Conservation (phyloP, 768 basidiomycete species). For the Suillus alpinus region DNA sequence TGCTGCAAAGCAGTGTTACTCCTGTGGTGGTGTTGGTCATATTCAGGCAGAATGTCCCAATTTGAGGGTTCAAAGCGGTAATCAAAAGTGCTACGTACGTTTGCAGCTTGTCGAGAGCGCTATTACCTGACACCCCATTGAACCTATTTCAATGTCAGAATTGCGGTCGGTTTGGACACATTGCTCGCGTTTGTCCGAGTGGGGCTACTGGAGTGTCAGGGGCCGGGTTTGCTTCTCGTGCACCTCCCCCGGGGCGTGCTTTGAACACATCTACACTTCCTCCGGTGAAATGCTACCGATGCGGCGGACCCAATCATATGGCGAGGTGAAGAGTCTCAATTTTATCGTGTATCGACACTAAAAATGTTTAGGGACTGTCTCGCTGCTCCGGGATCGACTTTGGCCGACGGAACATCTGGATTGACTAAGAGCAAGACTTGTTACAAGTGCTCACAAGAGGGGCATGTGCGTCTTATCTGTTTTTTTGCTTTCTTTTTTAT, state of each 20-base stretch:
- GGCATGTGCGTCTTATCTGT: slow-evolving; percentile 59
- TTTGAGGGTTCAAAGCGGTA: slow-evolving; percentile 63
- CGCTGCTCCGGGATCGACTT: slow-evolving; percentile 60
- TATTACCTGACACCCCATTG: slow-evolving; percentile 2
- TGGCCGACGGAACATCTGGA: slow-evolving; percentile 45
- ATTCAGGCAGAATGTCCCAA: slow-evolving; percentile 86
- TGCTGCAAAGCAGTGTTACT: slow-evolving; percentile 88
- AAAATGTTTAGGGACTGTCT: slow-evolving; percentile 66
- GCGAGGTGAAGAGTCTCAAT: slow-evolving; percentile 49
- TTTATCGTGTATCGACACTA: slow-evolving; percentile 2
- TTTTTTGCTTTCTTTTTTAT: background rate
- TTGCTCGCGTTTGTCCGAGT: slow-evolving; percentile 73
- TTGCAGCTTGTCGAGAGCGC: slow-evolving; percentile 22
- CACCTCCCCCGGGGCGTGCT: slow-evolving; percentile 70
- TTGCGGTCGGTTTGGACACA: slow-evolving; percentile 80
- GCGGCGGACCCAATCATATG: slow-evolving; percentile 87
- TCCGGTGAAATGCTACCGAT: slow-evolving; percentile 86
- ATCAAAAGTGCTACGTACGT: slow-evolving; percentile 80
- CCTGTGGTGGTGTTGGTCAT: slow-evolving; percentile 90
- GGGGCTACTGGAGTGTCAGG: slow-evolving; percentile 37
- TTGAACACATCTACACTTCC: slow-evolving; percentile 76
- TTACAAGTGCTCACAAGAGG: slow-evolving; percentile 86
- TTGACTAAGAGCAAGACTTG: slow-evolving; percentile 74
- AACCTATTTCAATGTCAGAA: slow-evolving; percentile 41
- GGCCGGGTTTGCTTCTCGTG: slow-evolving; percentile 58